phyloP scores from a whole-genome alignment of 2,329 filamentous ascomycete species.

The Aspergillus novofumigatus region DNA sequence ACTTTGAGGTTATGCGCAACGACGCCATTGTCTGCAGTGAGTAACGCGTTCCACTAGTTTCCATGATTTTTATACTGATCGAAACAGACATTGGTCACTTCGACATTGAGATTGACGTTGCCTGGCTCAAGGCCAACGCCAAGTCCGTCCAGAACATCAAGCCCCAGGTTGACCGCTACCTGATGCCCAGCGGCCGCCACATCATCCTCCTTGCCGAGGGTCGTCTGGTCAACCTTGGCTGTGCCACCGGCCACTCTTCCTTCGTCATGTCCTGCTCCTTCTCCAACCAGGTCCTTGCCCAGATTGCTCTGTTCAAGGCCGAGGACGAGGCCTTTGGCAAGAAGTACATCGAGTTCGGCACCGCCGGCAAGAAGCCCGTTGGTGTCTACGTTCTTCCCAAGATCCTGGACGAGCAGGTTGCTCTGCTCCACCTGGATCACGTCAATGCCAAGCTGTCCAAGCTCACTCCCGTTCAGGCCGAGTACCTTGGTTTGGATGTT shows the following conservation, averaged over 20 bases:
- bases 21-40: conserved; percentile 97
- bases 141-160: conserved; percentile 96
- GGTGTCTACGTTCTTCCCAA: conserved; percentile 97
- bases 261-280: conserved; percentile 99
- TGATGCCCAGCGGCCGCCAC: conserved; percentile 88
- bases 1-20: conserved; percentile 95
- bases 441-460: conserved; percentile 90
- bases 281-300: conserved; percentile 99
- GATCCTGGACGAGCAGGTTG: conserved; percentile 98
- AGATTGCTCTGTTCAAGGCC: conserved; percentile 97
- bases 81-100: conserved; percentile 93
- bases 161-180: conserved; percentile 98
- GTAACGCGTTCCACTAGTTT: conserved; percentile 26
- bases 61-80: background rate
- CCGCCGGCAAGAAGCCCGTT: conserved; percentile 81
- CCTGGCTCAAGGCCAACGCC: conserved; percentile 97
- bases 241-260: conserved; percentile 97
- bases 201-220: conserved; percentile 98
- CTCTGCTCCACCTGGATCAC: conserved; percentile 86
- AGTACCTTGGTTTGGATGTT: conserved; percentile 82
- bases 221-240: conserved; percentile 98
- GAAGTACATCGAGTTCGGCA: conserved; percentile 96
- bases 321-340: conserved; percentile 79
- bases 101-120: conserved; percentile 99
- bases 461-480: conserved; percentile 80